These are phyloP conservation scores for Cladosporium sp. DNA, from an alignment of 2,329 filamentous ascomycete genomes.

Conservation along the genomic window DNA sequence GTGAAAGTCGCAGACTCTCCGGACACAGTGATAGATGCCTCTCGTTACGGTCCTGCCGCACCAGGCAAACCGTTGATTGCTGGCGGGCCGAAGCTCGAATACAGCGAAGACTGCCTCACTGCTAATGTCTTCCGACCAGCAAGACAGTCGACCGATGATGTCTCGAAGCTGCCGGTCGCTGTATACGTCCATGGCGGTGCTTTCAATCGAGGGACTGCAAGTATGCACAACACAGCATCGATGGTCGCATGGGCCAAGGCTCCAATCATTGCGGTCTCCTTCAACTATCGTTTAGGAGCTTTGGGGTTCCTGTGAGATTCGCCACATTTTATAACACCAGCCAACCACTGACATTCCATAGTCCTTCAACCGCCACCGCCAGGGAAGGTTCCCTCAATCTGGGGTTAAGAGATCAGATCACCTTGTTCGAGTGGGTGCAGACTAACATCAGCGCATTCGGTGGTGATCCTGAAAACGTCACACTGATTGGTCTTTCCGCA, in stretches of 20 bases:
- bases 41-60: slow-evolving; percentile 3
- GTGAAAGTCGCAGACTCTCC: not conserved
- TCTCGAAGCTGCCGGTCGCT: slow-evolving; percentile 48
- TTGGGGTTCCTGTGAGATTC: slow-evolving; percentile 57
- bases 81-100: slow-evolving; percentile 7
- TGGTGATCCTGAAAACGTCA: slow-evolving; percentile 28
- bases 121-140: slow-evolving; percentile 55
- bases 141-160: slow-evolving; percentile 12
- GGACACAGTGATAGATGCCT: slow-evolving; percentile 2
- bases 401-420: slow-evolving; percentile 38
- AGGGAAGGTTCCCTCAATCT: slow-evolving; percentile 49
- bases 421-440: slow-evolving; percentile 41
- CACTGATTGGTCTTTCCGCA: slow-evolving; percentile 44
- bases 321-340: no score
- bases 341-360: not conserved
- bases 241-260: slow-evolving; percentile 52
- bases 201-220: slow-evolving; percentile 45
- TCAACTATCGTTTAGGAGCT: slow-evolving; percentile 61
- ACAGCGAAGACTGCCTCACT: slow-evolving; percentile 55
- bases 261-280: slow-evolving; percentile 53
- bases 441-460: slow-evolving; percentile 38
- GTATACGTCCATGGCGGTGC: slow-evolving; percentile 62
- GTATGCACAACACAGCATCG: slow-evolving; percentile 58
- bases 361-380: slow-evolving; percentile 48
- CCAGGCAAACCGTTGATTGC: slow-evolving; percentile 8